phyloP scores from a whole-genome alignment of 192 early-diverging fungal genomes.

The Gigaspora rosea region DNA sequence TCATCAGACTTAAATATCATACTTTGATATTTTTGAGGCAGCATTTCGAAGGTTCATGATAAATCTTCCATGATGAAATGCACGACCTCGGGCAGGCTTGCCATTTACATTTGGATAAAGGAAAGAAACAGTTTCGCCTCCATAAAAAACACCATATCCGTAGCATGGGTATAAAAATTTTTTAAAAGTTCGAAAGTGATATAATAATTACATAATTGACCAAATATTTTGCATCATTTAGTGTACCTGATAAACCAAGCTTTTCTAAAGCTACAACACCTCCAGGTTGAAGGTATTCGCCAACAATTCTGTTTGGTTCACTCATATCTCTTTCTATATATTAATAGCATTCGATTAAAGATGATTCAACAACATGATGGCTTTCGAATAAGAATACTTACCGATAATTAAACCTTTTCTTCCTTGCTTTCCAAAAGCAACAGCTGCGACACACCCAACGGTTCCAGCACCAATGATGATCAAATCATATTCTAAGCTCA shows the following conservation, averaged over 20 bases:
- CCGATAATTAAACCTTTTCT: constrained; percentile 69
- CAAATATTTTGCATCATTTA: not conserved
- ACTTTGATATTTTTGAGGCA: constrained; percentile 59
- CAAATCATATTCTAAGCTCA: constrained; percentile 61
- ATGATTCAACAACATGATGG: not conserved
- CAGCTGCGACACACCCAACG: constrained; percentile 86
- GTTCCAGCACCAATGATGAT: constrained; percentile 93
- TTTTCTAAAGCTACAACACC: constrained; percentile 79
- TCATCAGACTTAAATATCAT: constrained; percentile 25
- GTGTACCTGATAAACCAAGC: constrained; percentile 71
- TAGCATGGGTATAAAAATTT: constrained; percentile 51
- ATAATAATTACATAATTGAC: not conserved
- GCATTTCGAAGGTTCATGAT: constrained; percentile 81
- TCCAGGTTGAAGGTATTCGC: constrained; percentile 95
- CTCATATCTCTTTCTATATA: constrained; percentile 79
- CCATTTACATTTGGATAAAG: constrained; percentile 64
- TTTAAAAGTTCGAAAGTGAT: not conserved
- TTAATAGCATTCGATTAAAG: not conserved
- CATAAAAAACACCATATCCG: constrained; percentile 85
- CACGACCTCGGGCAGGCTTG: constrained; percentile 61
- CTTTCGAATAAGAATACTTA: constrained; percentile 23
- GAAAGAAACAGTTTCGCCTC: constrained; percentile 62
- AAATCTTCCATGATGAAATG: constrained; percentile 95
- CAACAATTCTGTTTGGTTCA: constrained; percentile 97
- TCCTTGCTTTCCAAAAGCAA: constrained; percentile 70